Evolutionary conservation across 371 early-diverging fungal genomes (phyloP).

Genomic region (Rhizomucor pusillus): DNA sequence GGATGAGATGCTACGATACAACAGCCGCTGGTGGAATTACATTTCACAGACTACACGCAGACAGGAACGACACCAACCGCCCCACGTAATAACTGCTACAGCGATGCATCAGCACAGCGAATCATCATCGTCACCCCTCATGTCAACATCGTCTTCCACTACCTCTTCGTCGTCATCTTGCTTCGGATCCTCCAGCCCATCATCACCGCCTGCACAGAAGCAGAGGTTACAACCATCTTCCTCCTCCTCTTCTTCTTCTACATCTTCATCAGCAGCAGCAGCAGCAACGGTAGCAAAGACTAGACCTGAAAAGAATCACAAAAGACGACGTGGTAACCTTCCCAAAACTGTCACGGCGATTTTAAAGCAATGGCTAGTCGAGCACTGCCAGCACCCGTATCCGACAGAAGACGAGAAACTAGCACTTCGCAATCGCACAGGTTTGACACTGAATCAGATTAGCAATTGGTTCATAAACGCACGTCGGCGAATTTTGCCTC

Average conservation of each 20-base stretch:
- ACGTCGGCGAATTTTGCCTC: conserved; percentile 53
- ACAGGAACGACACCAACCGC: neutral
- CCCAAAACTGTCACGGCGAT: conserved; percentile 53
- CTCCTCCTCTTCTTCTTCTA: neutral
- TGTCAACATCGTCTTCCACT: conserved; percentile 3
- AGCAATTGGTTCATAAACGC: conserved; percentile 89
- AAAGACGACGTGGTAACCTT: conserved; percentile 47
- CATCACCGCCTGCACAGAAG: conserved; percentile 2
- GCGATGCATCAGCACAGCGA: neutral
- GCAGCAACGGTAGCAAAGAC: conserved; percentile 6
- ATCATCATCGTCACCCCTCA: neutral
- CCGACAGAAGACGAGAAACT: conserved; percentile 73
- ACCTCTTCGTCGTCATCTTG: conserved; percentile 7
- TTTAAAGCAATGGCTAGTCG: conserved; percentile 66
- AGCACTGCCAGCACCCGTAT: conserved; percentile 70
- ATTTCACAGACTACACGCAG: conserved; percentile 11
- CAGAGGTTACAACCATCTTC: neutral
- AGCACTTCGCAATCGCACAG: conserved; percentile 50
- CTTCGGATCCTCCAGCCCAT: conserved; percentile 10
- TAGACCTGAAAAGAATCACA: no score
- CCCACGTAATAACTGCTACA: neutral
- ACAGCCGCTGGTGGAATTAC: conserved; percentile 23
- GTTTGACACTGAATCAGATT: conserved; percentile 66
- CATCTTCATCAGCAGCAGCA: neutral
- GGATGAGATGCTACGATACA: conserved; percentile 17